Conservation (phyloP, 148 eudicot genomes). For the Rhododendron griersonianum region DNA sequence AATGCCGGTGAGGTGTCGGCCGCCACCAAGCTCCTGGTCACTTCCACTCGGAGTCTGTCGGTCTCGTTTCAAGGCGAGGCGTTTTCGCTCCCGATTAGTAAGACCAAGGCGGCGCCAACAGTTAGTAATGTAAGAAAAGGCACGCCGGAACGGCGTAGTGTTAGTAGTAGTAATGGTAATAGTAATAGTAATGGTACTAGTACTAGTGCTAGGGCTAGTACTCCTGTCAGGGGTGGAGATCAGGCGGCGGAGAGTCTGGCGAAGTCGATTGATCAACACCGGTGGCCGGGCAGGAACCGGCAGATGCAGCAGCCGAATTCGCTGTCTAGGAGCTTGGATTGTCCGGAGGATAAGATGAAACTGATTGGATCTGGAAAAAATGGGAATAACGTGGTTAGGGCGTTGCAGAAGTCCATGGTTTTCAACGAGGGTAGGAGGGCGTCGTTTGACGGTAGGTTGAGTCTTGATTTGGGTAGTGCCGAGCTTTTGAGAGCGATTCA, state of each 20-base stretch:
- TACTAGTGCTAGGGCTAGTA: conserved; percentile 29
- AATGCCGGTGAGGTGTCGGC: conserved; percentile 58
- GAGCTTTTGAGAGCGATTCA: conserved; percentile 41
- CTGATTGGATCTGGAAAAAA: conserved; percentile 52
- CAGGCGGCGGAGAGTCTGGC: conserved; percentile 48
- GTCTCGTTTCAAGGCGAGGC: conserved; percentile 94
- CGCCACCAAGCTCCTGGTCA: conserved; percentile 71
- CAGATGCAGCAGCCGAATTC: conserved; percentile 24
- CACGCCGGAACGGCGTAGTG: conserved; percentile 74
- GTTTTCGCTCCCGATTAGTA: conserved; percentile 81
- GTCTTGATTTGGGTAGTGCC: conserved; percentile 48
- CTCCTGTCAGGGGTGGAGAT: conserved; percentile 59
- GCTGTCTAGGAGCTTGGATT: conserved; percentile 56
- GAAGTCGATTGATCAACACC: conserved; percentile 60
- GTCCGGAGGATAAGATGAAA: conserved; percentile 39
- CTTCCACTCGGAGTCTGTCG: conserved; percentile 80
- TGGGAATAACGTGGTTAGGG: conserved; percentile 30
- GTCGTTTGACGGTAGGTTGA: conserved; percentile 74
- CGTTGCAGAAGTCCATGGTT: conserved; percentile 49
- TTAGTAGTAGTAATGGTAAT: conserved; percentile 12
- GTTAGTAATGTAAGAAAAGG: conserved; percentile 57
- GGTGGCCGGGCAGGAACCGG: conserved; percentile 79
- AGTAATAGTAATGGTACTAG: conserved; percentile 7
- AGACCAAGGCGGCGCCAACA: conserved; percentile 59
- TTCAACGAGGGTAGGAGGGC: conserved; percentile 53